Evolutionary conservation across 139 green algal species (phyloP).

Genomic region (Chlamydomonas applanata): DNA sequence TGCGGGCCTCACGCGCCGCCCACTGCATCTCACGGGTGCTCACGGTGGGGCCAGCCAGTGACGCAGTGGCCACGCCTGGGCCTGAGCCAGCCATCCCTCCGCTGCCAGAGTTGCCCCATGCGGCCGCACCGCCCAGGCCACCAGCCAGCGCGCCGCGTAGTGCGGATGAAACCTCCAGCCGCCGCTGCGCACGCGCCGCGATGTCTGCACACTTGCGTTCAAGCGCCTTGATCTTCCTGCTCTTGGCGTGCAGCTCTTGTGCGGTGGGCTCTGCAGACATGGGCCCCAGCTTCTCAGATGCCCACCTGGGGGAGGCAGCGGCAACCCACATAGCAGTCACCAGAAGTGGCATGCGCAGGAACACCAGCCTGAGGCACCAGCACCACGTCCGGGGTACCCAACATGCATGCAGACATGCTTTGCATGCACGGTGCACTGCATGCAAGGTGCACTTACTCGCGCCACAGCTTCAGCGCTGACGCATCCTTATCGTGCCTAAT

Average conservation of each 20-base stretch:
- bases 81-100: neutral
- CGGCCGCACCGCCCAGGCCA: neutral
- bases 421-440: too few species aligned
- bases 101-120: neutral
- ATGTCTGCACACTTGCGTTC: slow-evolving; percentile 37
- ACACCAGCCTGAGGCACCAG: too few species aligned
- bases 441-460: too few species aligned
- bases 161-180: slow-evolving; percentile 22
- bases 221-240: slow-evolving; percentile 14
- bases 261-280: slow-evolving; percentile 16
- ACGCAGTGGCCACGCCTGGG: neutral
- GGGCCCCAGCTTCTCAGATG: slow-evolving; percentile 19
- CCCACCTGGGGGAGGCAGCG: slow-evolving; percentile 8
- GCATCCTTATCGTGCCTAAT: too few species aligned
- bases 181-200: slow-evolving; percentile 21
- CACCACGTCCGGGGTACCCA: too few species aligned
- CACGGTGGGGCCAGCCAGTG: neutral
- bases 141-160: slow-evolving; percentile 4
- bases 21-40: slow-evolving; percentile 6
- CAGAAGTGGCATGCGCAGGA: too few species aligned
- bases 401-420: too few species aligned
- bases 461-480: too few species aligned
- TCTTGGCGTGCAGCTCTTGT: slow-evolving; percentile 25
- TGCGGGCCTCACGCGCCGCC: slow-evolving; percentile 18
- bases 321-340: too few species aligned